Evolutionary conservation across 1,284 basidiomycete genomes (phyloP), one percentile per base, ranked within the genome.

Genomic region (Malassezia nana): DNA sequence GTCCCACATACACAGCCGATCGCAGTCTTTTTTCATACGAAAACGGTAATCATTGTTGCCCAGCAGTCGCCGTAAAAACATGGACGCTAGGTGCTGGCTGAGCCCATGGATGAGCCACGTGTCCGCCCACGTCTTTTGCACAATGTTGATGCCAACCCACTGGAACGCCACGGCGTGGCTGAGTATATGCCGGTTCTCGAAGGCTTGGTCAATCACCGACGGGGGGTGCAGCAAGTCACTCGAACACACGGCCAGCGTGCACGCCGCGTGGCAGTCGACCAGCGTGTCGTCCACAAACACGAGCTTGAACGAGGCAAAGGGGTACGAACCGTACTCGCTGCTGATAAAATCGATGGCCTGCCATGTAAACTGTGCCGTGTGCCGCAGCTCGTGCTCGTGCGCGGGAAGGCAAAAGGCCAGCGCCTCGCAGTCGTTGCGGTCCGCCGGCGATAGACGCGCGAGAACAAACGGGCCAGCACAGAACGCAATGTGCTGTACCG

Each of bases 31-130:
- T 78, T 92, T 92, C 67, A 98, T 76, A 47, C 89, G 80, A 75
- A 90, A 98, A 2, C 92, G 83, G 69, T 95, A 98, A 73, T 99
- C 94, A 78, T 98, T 99, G 76, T 87, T 94, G 20, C 94, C 94
- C 59, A 95, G 79, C 6, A 92, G 77, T 67, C 86, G 86, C 52
- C 85, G 83, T 62, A 94, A 78, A 77, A 89, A 96, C 42, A 92
- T 80, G 12, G 86, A 85, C 22, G 87, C 85, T 68, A 98, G 86
- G 74, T 95, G 92, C 29, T 90, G 79, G 10, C 88, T 85, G 24
- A 99, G 78, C 2, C 92, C 94, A 63, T 92, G 88, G 59, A 92
- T 84, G 15, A 99, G 82, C 94, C 94, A 99, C 6, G 84, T 83
- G 75, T 98, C 94, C 8, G 89, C 86, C 81, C 87, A 88, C n/a